Conservation (phyloP, 495 filamentous ascomycete genomes). For the Cetradonia linearis region DNA sequence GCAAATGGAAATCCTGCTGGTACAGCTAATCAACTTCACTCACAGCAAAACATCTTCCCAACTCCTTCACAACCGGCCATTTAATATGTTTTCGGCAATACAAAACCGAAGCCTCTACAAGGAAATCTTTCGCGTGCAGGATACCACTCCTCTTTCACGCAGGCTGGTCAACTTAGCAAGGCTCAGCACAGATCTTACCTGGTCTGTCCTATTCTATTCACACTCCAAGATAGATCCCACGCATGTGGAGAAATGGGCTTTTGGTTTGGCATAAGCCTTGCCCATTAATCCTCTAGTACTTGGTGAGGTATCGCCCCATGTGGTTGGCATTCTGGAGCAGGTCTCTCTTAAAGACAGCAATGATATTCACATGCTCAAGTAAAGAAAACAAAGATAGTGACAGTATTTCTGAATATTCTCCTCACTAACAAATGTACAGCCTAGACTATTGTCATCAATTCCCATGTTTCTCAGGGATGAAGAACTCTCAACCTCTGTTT, state of each 20-base stretch:
- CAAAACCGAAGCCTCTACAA: neutral
- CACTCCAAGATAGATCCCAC: neutral
- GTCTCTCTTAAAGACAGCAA: neutral
- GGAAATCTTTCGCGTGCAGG: constrained; percentile 1
- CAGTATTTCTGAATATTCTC: neutral
- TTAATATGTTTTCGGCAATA: neutral
- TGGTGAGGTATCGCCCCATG: neutral
- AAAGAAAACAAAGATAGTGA: too few relatives aligned
- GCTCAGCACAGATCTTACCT: constrained; percentile 1
- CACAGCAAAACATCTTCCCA: neutral
- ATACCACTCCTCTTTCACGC: neutral
- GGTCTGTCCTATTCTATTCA: constrained; percentile 3
- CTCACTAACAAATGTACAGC: neutral
- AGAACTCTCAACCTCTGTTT: neutral
- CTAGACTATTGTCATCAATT: neutral
- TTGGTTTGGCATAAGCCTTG: neutral
- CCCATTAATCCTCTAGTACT: constrained; percentile 2
- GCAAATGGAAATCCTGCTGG: neutral
- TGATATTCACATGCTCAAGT: neutral
- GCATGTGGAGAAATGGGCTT: neutral
- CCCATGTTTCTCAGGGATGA: neutral
- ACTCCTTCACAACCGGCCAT: neutral
- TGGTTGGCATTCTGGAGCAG: constrained; percentile 3
- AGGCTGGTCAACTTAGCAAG: neutral
- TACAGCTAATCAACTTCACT: neutral